These are phyloP conservation scores for Ulota crispa DNA, from an alignment of 225 moss, liverwort and hornwort species.

Conservation along the genomic window DNA sequence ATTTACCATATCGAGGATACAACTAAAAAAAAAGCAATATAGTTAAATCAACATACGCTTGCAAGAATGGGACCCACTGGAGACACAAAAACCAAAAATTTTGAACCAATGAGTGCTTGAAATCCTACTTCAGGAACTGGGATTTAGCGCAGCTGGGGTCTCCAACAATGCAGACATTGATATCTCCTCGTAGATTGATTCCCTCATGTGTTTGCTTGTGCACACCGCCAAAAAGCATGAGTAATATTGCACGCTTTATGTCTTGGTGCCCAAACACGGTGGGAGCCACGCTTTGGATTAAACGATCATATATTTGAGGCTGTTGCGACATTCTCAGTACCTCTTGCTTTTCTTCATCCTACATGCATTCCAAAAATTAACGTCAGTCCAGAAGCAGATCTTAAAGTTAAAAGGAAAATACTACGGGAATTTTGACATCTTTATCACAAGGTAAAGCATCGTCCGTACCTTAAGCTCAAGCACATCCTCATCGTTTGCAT, in stretches of 20 bases:
- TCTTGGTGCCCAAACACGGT: slow-evolving; percentile 96
- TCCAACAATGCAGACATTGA: slow-evolving; percentile 98
- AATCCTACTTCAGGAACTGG: slow-evolving; percentile 90
- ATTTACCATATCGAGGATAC: neutral
- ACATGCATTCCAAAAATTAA: slow-evolving; percentile 17
- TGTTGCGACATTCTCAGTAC: slow-evolving; percentile 74
- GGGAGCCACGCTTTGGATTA: slow-evolving; percentile 85
- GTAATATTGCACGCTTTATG: slow-evolving; percentile 94
- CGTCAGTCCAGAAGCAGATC: slow-evolving; percentile 3
- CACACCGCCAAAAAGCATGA: slow-evolving; percentile 98
- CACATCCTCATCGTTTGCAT: slow-evolving; percentile 53
- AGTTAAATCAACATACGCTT: neutral
- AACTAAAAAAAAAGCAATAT: neutral
- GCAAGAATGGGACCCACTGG: slow-evolving; percentile 16
- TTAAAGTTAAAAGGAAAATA: neutral
- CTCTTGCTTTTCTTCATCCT: slow-evolving; percentile 94
- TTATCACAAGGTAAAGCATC: neutral
- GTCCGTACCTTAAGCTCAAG: slow-evolving; percentile 66
- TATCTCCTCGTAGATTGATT: slow-evolving; percentile 93
- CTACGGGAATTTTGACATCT: neutral
- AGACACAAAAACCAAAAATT: neutral
- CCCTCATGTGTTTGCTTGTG: slow-evolving; percentile 97
- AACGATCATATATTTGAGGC: slow-evolving; percentile 84
- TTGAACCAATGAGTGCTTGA: slow-evolving; percentile 1
- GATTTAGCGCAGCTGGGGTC: slow-evolving; percentile 99